Evolutionary conservation across 768 basidiomycete species (phyloP).

Genomic region (Psilocybe azurescens): DNA sequence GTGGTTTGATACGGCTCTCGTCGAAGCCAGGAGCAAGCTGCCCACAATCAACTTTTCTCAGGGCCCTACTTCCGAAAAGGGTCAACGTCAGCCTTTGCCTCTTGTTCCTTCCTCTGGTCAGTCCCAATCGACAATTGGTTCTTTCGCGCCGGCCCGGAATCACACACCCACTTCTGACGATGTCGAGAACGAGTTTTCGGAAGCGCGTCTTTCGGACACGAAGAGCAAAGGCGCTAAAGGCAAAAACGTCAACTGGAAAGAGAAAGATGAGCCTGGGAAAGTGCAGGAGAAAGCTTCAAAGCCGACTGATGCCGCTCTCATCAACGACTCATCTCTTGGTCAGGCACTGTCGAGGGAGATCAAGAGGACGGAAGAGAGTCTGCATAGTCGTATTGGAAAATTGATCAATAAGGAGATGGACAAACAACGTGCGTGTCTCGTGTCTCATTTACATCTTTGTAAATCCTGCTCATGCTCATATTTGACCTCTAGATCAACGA

Average conservation of each 20-base stretch:
- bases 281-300: slow-evolving; percentile 39
- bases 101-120: slow-evolving; percentile 26
- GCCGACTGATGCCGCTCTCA: slow-evolving; percentile 37
- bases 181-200: slow-evolving; percentile 70
- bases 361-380: slow-evolving; percentile 79
- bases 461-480: slow-evolving; percentile 1
- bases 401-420: slow-evolving; percentile 88
- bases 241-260: slow-evolving; percentile 69
- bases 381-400: slow-evolving; percentile 78
- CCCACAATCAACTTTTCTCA: slow-evolving; percentile 49
- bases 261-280: slow-evolving; percentile 46
- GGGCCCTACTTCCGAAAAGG: slow-evolving; percentile 26
- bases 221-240: slow-evolving; percentile 49
- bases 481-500: slow-evolving; percentile 67
- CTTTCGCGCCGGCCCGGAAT: slow-evolving; percentile 45
- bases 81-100: slow-evolving; percentile 29
- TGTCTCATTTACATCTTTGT: slow-evolving; percentile 13
- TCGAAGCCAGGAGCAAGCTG: slow-evolving; percentile 62
- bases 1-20: slow-evolving; percentile 78
- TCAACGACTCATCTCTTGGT: slow-evolving; percentile 61
- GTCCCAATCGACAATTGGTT: slow-evolving; percentile 19
- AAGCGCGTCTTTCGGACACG: slow-evolving; percentile 52
- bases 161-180: slow-evolving; percentile 82
- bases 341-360: slow-evolving; percentile 77
- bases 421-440: slow-evolving; percentile 73